These are phyloP conservation scores for Peniophora sp. DNA, from an alignment of 1,284 basidiomycete species.

Conservation along the genomic window DNA sequence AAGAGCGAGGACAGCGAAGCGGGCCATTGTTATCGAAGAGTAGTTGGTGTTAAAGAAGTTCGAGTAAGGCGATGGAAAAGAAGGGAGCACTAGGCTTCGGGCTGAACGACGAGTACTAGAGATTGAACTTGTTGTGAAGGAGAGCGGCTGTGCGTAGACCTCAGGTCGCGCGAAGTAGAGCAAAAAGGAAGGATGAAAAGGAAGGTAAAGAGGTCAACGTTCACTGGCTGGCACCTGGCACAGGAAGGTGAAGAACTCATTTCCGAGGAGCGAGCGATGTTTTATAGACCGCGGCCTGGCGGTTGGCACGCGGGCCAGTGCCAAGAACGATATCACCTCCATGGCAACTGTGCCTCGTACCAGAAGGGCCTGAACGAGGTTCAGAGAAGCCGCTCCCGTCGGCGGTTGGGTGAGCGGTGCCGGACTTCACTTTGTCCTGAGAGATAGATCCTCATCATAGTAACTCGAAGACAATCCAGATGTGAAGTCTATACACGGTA, in stretches of 20 bases:
- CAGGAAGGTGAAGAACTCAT: conserved; percentile 12
- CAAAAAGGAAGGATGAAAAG: conserved; percentile 7
- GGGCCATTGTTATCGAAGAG: conserved; percentile 12
- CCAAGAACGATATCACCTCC: no score
- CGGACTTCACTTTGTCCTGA: no score
- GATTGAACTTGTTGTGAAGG: not conserved
- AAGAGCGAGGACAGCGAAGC: conserved; percentile 18
- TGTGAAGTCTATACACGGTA: no score
- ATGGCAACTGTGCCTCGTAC: no score
- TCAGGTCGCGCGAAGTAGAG: conserved; percentile 6
- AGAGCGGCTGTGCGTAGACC: not conserved
- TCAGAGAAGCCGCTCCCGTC: no score
- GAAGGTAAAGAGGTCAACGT: conserved; percentile 6
- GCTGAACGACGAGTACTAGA: no score
- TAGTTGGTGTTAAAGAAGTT: not conserved
- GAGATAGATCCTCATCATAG: no score
- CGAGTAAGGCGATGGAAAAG: not conserved
- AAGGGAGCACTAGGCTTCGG: not conserved
- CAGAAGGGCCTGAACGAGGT: no score
- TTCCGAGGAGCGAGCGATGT: conserved; percentile 16
- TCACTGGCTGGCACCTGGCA: conserved; percentile 4
- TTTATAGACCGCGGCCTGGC: not conserved
- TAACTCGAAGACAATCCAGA: no score
- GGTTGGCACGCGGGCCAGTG: no score
- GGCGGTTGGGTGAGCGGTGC: no score